These are phyloP conservation scores for Phytopythium oedochilum DNA, from an alignment of 352 stramenopile species.

Conservation along the genomic window DNA sequence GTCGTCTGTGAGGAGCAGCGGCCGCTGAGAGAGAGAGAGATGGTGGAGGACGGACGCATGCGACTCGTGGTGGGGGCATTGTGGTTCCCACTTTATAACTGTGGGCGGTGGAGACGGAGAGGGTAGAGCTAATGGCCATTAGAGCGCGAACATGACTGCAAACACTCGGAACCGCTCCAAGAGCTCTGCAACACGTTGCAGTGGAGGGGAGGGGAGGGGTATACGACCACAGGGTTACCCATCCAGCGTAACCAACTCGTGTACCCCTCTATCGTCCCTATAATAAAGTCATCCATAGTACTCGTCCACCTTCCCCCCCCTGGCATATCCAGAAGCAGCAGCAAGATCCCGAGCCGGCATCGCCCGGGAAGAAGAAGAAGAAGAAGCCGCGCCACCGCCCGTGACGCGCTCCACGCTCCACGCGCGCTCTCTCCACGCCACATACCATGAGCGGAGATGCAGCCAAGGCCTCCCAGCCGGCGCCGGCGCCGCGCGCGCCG, in stretches of 20 bases:
- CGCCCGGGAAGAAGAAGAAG: not conserved
- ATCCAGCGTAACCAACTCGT: not conserved
- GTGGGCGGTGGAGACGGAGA: no score
- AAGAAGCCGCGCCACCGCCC: no score
- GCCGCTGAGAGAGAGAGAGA: no score
- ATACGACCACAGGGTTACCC: no score
- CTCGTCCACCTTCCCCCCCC: not conserved
- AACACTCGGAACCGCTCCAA: not conserved
- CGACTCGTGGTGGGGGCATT: no score
- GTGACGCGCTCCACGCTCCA: no score
- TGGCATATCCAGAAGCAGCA: not conserved
- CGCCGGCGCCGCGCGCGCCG: conserved; percentile 12
- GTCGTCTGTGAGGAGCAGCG: no score
- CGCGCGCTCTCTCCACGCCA: no score
- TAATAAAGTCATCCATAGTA: not conserved
- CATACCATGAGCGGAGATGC: not conserved
- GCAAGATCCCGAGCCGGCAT: not conserved
- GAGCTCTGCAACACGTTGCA: no score
- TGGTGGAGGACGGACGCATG: not conserved
- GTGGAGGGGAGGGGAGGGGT: no score
- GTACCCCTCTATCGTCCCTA: not conserved
- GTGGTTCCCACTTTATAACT: no score
- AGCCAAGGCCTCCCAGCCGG: not conserved
- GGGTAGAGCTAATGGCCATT: not conserved
- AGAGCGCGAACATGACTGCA: not conserved